Base-by-base conservation (phyloP, 306 rosid species). In the Citrullus colocynthis region DNA sequence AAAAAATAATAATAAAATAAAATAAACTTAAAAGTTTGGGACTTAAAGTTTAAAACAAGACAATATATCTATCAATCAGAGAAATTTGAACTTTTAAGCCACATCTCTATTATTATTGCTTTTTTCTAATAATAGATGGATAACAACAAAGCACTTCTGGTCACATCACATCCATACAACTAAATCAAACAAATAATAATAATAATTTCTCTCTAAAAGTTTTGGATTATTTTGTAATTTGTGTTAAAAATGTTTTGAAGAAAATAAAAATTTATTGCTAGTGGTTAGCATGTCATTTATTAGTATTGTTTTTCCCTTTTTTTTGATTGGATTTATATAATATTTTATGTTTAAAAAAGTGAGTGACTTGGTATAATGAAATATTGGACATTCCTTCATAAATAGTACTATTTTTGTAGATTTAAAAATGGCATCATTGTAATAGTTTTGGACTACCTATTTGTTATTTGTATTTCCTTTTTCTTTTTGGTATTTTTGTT, bases 141-240 rank as follows among this genome's bases (percentile, higher is more conserved):
- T 72, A 72, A 49, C 57, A 49, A 49, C 76, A 49, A 72, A 72
- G 20, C n/a, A 45, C 42, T 72, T 48, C 13, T 28, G 58, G 76
- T 48, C 76, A 14, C 60, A 72, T 71, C 76, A 48, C 76, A 71
- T 71, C 76, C 13, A 45, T 28, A 24, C 76, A 70, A 48, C 18
- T 48, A 71, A 48, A 71, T 48, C 7, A 44, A 44, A 48, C 37
- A 49, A 49, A 32, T 30, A 32, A 64, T 32, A 64, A 7, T 63
- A 34, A 17, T 36, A 39, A 70, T 64, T 17, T 64, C n/a, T 6
- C 72, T n/a, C 34, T 69, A 20, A 2, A 9, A n/a, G 12, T 42
- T 70, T 42, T 20, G 9, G 75, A 16, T 64, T 64, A 36, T 64
- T 64, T 36, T 15, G 48, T 64, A 36, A 14, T 62, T 32, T 62